Percentiles rank a stretch among this genome's conserved stretches.
Conservation (phyloP, 371 early-diverging fungal genomes). For the Mortierella sp. region DNA sequence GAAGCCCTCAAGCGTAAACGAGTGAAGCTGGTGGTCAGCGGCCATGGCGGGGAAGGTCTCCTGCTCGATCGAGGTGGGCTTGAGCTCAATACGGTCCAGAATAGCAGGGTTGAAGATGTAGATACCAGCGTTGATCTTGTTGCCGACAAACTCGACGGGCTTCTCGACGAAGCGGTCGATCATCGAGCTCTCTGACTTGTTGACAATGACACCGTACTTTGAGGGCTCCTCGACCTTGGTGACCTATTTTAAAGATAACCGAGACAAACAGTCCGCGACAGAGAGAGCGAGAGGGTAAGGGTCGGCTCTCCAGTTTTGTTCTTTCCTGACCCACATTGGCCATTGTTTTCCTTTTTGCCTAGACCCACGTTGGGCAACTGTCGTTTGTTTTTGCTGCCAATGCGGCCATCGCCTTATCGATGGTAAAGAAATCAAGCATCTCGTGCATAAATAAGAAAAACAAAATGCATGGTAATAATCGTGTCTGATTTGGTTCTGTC, state of each 20-base stretch:
- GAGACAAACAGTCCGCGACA: neutral
- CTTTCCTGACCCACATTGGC: neutral
- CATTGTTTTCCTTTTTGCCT: neutral
- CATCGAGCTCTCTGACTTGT: conserved; percentile 69
- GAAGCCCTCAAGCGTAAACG: conserved; percentile 96
- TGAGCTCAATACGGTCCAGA: conserved; percentile 92
- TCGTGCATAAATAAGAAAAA: neutral
- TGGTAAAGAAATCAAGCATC: neutral
- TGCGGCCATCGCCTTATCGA: conserved; percentile 1
- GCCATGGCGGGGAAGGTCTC: conserved; percentile 98
- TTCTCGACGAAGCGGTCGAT: conserved; percentile 99
- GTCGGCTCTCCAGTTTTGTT: neutral
- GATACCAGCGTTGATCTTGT: conserved; percentile 99
- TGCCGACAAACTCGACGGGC: conserved; percentile 94
- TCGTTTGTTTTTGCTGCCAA: neutral
- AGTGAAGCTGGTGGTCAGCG: conserved; percentile 83
- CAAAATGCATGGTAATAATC: neutral
- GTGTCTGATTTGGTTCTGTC: neutral
- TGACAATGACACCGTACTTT: conserved; percentile 98
- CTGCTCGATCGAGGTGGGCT: conserved; percentile 98
- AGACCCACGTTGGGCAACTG: neutral
- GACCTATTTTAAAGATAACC: conserved; percentile 63
- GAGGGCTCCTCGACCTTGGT: conserved; percentile 99
- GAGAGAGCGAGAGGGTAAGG: neutral
- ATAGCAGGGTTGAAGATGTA: conserved; percentile 97